A percentile compares a stretch with the other conserved stretches of the same genome.
Evolutionary conservation across 352 stramenopile genomes (phyloP).

Genomic region (Globisporangium canariense): DNA sequence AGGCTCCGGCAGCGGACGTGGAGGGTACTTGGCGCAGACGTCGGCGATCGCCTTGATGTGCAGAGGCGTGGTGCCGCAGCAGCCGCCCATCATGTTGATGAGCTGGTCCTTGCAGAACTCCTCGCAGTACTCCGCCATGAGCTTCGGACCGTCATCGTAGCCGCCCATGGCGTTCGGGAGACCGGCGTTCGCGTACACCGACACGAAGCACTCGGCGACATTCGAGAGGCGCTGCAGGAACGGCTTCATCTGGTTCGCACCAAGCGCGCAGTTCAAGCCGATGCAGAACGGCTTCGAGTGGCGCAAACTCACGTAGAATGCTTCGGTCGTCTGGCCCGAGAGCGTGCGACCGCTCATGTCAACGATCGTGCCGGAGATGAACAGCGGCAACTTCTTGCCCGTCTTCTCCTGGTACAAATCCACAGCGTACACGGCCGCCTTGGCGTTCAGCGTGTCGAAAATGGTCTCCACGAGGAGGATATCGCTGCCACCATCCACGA

Average conservation of each 20-base stretch:
- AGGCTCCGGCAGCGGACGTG: conserved; percentile 79
- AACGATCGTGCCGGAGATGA: conserved; percentile 96
- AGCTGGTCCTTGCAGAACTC: conserved; percentile 94
- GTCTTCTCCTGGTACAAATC: conserved; percentile 92
- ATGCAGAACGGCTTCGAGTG: conserved; percentile 97
- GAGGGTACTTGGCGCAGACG: conserved; percentile 68
- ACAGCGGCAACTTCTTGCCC: conserved; percentile 90
- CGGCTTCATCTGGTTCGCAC: conserved; percentile 94
- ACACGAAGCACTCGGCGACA: conserved; percentile 94
- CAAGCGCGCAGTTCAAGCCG: conserved; percentile 95
- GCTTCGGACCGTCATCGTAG: conserved; percentile 92
- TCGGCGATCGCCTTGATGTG: conserved; percentile 93
- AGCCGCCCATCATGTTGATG: conserved; percentile 97
- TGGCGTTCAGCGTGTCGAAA: conserved; percentile 97
- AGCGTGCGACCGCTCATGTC: conserved; percentile 96
- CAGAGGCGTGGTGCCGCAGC: conserved; percentile 93
- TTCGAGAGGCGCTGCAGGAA: conserved; percentile 92
- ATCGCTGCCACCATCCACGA: conserved; percentile 94
- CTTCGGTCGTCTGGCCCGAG: conserved; percentile 95
- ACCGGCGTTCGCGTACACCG: conserved; percentile 96
- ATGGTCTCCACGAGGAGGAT: conserved; percentile 98
- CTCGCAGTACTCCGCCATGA: conserved; percentile 93
- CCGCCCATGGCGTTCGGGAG: conserved; percentile 97
- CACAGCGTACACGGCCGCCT: conserved; percentile 94
- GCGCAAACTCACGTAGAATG: conserved; percentile 95